Base-by-base conservation (phyloP, 768 basidiomycete genomes). In the Mycena rosella region DNA sequence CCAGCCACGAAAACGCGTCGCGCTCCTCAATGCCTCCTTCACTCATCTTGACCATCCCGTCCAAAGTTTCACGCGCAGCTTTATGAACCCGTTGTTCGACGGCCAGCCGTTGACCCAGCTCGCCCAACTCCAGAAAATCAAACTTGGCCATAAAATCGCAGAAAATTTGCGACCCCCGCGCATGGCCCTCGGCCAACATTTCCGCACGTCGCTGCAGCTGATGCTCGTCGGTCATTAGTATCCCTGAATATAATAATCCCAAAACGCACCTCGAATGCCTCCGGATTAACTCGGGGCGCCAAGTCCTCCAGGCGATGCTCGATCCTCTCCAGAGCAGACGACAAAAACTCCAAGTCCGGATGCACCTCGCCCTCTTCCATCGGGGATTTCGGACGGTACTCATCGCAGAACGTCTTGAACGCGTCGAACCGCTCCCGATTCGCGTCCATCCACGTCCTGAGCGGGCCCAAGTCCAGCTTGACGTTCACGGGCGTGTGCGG, bases 1-100 rank as follows among this genome's bases (percentile, higher is more conserved):
- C 63, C 73, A 52, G 52, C 76, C 76, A 72, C 57, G 61, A 66
- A 64, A 76, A 13, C 65, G 65, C 27, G 54, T 65, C 40, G 15
- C 34, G 22, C 38, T 51, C 56, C 27, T n/a, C 48, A 26, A 14
- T 15, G 24, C 20, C 47, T 5, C 20, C 47, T 5, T 27, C 18
- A 0, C 22, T 38, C 32, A n/a, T 10, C 40, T 54, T 32, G 32
- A 44, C 45, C 45, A 67, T 40, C n/a, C 47, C 38, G 26, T 61
- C 30, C 1, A 67, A 49, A 10, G 52, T 49, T 11, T 48, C 59
- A 4, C 45, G 60, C 14, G 40, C 66, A 36, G 62, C 55, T 8
- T 32, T 29, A 11, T 62, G 38, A 20, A 51, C 60, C 26, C 49
- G 60, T 36, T 67, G 55, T 22, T 44, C 24, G 17, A 67, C 27